These are phyloP conservation scores for Mucor circinelloides DNA, from an alignment of 371 early-diverging fungal species.

Conservation along the genomic window DNA sequence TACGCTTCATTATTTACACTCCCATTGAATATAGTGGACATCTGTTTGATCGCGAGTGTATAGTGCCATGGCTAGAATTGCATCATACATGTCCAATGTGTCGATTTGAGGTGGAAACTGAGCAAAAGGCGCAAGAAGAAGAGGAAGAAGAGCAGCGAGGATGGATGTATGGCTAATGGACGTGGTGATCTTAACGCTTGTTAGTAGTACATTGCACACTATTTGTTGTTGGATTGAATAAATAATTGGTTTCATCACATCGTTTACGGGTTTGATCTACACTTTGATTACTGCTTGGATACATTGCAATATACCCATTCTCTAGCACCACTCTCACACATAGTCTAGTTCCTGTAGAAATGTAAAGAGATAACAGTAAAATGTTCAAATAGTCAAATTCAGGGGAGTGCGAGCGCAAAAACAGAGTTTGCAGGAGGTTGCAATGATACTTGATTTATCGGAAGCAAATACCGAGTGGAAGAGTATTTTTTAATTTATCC, in stretches of 20 bases:
- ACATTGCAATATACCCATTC: neutral
- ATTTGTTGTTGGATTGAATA: neutral
- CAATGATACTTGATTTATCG: slow-evolving; percentile 5
- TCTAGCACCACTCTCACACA: neutral
- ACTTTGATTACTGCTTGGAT: neutral
- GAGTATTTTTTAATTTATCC: slow-evolving; percentile 25
- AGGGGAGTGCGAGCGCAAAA: neutral
- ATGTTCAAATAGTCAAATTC: slow-evolving; percentile 13
- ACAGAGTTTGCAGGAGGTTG: slow-evolving; percentile 1
- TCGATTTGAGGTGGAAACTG: slow-evolving; percentile 55
- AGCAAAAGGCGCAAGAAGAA: slow-evolving; percentile 43
- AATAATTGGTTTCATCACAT: slow-evolving; percentile 1
- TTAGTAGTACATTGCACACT: neutral
- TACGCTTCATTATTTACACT: neutral
- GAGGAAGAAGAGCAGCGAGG: slow-evolving; percentile 50
- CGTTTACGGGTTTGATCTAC: neutral
- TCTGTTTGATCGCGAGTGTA: slow-evolving; percentile 59
- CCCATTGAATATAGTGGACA: slow-evolving; percentile 44
- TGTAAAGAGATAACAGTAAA: slow-evolving; percentile 12
- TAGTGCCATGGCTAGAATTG: slow-evolving; percentile 61
- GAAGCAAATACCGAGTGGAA: slow-evolving; percentile 17
- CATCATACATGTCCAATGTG: slow-evolving; percentile 68
- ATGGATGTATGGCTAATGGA: slow-evolving; percentile 49
- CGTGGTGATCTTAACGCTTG: neutral
- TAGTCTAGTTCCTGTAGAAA: neutral